A percentile compares a stretch with the other conserved stretches of the same genome.
Conservation (phyloP, 306 rosid genomes). For the Ammopiptanthus mongolicus region DNA sequence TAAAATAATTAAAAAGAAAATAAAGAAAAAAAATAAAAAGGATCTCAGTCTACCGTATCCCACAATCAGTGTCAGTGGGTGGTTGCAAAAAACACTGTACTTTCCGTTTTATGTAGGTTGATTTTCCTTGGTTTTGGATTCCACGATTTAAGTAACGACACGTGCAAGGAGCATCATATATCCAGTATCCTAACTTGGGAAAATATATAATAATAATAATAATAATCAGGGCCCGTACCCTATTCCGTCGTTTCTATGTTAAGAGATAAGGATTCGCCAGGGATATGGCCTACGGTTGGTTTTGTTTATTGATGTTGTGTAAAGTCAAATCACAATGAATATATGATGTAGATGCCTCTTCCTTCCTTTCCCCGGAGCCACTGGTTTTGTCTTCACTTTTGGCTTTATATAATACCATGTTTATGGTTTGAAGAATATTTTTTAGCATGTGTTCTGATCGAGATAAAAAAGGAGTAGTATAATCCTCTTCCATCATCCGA, state of each 20-base stretch:
- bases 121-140: not conserved
- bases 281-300: conserved; percentile 29
- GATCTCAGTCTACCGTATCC: too few relatives aligned
- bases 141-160: not conserved
- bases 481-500: too few relatives aligned
- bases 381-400: conserved; percentile 11
- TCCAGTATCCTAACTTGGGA: too few relatives aligned
- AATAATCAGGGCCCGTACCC: not conserved
- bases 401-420: not conserved
- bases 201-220: too few relatives aligned
- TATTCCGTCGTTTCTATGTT: not conserved
- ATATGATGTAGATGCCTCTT: conserved; percentile 30
- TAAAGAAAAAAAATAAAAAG: too few relatives aligned
- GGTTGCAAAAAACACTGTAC: too few relatives aligned
- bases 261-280: conserved; percentile 42
- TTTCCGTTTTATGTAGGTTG: too few relatives aligned
- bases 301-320: not conserved
- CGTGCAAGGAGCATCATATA: conserved; percentile 12
- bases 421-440: too few relatives aligned
- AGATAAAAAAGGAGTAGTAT: too few relatives aligned
- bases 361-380: conserved; percentile 16
- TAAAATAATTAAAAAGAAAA: too few relatives aligned
- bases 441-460: too few relatives aligned
- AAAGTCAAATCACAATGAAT: not conserved
- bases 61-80: too few relatives aligned